phyloP scores from a whole-genome alignment of 2,329 filamentous ascomycete genomes.

The Whalleya microplaca region DNA sequence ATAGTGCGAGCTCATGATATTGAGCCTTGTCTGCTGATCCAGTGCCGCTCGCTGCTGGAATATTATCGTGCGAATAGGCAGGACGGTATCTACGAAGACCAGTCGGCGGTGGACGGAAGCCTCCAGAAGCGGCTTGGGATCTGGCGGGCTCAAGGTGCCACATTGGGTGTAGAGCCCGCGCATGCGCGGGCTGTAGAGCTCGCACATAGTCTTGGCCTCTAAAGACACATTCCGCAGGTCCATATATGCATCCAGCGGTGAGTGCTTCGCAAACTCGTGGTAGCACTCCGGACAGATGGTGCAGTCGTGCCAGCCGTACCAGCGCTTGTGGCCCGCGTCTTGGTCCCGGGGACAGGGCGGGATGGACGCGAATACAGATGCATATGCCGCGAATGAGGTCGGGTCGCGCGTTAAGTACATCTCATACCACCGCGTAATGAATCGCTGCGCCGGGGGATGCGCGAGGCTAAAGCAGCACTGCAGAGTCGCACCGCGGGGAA shows the following conservation, averaged over 20 bases:
- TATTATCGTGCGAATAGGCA: conserved; percentile 33
- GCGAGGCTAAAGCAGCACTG: conserved; percentile 41
- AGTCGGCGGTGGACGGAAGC: conserved; percentile 32
- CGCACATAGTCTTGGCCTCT: conserved; percentile 37
- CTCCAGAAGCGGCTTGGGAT: conserved; percentile 30
- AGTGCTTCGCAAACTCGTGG: conserved; percentile 37
- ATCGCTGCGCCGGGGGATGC: conserved; percentile 34
- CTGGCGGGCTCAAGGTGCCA: conserved; percentile 31
- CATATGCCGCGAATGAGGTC: conserved; percentile 34
- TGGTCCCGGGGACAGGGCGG: conserved; percentile 34
- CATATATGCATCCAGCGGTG: conserved; percentile 35
- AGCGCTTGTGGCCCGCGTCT: conserved; percentile 25
- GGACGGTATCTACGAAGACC: conserved; percentile 41
- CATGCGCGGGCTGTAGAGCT: conserved; percentile 44
- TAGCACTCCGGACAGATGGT: conserved; percentile 44
- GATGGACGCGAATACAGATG: conserved; percentile 35
- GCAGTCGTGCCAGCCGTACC: conserved; percentile 44
- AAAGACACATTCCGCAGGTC: conserved; percentile 29
- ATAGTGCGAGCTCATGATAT: conserved; percentile 32
- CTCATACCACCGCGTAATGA: conserved; percentile 31
- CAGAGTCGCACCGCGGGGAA: conserved; percentile 21
- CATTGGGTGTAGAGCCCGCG: conserved; percentile 38
- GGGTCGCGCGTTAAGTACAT: conserved; percentile 34
- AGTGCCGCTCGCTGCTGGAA: conserved; percentile 30
- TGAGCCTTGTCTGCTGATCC: conserved; percentile 32